Conservation (phyloP, 805 yeast genomes). For the Kodamaea kaohsiungensis region DNA sequence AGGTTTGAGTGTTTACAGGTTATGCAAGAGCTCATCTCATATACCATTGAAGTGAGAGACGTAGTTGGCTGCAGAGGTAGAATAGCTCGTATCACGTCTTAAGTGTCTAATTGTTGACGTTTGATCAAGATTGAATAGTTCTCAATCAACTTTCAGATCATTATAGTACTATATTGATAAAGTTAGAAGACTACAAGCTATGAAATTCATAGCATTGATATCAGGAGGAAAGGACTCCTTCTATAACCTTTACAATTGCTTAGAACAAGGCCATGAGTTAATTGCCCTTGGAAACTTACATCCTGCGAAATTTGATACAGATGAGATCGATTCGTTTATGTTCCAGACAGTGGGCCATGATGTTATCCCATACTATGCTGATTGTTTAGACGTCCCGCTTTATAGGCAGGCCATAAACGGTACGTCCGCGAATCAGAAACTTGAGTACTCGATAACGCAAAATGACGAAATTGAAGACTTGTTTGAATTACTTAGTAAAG, state of each 20-base stretch:
- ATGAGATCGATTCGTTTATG: slow-evolving; percentile 92
- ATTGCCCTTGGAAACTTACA: slow-evolving; percentile 82
- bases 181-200: slow-evolving; percentile 23
- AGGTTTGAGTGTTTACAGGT: neutral
- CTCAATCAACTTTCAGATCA: too few species aligned
- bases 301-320: slow-evolving; percentile 49
- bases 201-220: slow-evolving; percentile 90
- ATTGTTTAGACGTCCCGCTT: slow-evolving; percentile 79
- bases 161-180: neutral
- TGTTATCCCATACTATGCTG: slow-evolving; percentile 60
- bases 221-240: slow-evolving; percentile 98
- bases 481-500: slow-evolving; percentile 49
- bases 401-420: slow-evolving; percentile 69
- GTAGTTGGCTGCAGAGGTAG: too few species aligned
- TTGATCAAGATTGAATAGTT: too few species aligned
- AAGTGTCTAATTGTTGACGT: too few species aligned
- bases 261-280: slow-evolving; percentile 82
- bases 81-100: too few species aligned
- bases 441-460: slow-evolving; percentile 68
- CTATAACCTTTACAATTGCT: slow-evolving; percentile 82
- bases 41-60: too few species aligned
- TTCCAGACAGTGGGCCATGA: slow-evolving; percentile 97
- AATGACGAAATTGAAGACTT: slow-evolving; percentile 91
- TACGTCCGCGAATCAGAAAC: slow-evolving; percentile 55
- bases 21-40: neutral